A percentile compares a stretch with the other conserved stretches of the same genome.
Evolutionary conservation across 1,139 yeast genomes (phyloP).

Genomic region (Lizanozyma gosingica): DNA sequence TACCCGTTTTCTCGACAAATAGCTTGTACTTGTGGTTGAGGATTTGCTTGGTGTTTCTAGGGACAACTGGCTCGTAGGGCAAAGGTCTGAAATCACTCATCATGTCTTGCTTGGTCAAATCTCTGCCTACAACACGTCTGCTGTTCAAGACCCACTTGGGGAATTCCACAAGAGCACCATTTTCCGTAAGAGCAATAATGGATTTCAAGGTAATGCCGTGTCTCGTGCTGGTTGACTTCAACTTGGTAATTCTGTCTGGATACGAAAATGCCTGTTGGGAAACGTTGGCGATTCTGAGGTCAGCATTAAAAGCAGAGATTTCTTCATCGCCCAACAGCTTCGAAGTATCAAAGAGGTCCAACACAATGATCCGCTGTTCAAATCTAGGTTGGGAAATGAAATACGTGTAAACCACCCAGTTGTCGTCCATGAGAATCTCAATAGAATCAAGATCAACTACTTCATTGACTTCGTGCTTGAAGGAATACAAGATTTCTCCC

Average conservation of each 20-base stretch:
- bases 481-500: constrained; percentile 53
- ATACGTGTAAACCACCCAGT: constrained; percentile 73
- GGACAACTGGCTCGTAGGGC: constrained; percentile 61
- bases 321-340: constrained; percentile 11
- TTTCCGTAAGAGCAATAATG: constrained; percentile 46
- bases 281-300: constrained; percentile 33
- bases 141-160: constrained; percentile 62
- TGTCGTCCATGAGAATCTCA: constrained; percentile 62
- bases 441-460: constrained; percentile 30
- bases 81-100: constrained; percentile 49
- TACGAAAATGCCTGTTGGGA: constrained; percentile 49
- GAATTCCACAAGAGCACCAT: constrained; percentile 58
- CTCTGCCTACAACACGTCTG: constrained; percentile 49
- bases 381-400: constrained; percentile 41
- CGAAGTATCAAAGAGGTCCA: constrained; percentile 61
- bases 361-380: constrained; percentile 55
- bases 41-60: constrained; percentile 34
- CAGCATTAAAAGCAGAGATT: constrained; percentile 24
- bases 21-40: constrained; percentile 27
- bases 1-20: constrained; percentile 30
- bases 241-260: constrained; percentile 44
- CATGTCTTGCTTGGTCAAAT: constrained; percentile 45
- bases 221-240: constrained; percentile 55
- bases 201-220: constrained; percentile 72
- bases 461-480: constrained; percentile 28